Percentiles rank a stretch among this genome's conserved stretches.
These are phyloP conservation scores for Lipomyces orientalis DNA, from an alignment of 805 yeast species.

Conservation along the genomic window DNA sequence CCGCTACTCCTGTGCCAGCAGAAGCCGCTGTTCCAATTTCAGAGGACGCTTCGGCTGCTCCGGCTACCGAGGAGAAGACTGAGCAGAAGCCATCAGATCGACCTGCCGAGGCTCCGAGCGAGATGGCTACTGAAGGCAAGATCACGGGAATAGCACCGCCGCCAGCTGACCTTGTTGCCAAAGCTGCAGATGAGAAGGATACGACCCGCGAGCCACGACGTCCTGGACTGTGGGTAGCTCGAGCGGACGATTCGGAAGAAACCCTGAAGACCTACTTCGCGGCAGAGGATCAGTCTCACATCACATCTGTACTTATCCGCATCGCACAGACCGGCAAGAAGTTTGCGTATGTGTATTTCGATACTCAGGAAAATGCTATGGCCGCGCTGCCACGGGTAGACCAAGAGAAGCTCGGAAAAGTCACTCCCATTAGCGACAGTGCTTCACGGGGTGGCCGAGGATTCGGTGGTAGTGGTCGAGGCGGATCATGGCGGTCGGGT, in stretches of 20 bases:
- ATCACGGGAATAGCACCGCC: slow-evolving; percentile 5
- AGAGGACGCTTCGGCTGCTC: not conserved
- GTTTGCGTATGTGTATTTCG: slow-evolving; percentile 48
- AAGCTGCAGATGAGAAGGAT: slow-evolving; percentile 13
- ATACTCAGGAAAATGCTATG: slow-evolving; percentile 42
- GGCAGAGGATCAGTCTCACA: slow-evolving; percentile 44
- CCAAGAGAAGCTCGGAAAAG: slow-evolving; percentile 30
- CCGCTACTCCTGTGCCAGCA: not conserved
- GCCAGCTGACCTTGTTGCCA: slow-evolving; percentile 20
- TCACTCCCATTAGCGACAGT: slow-evolving; percentile 23
- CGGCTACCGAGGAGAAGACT: slow-evolving; percentile 2
- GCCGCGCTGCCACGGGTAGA: slow-evolving; percentile 28
- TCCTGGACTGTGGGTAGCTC: slow-evolving; percentile 51
- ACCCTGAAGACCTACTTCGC: slow-evolving; percentile 44
- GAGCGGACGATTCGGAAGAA: slow-evolving; percentile 46
- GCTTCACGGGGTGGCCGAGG: slow-evolving; percentile 5
- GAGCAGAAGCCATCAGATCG: slow-evolving; percentile 1
- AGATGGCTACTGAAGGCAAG: slow-evolving; percentile 1
- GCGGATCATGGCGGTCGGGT: slow-evolving; percentile 10
- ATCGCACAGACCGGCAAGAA: slow-evolving; percentile 42
- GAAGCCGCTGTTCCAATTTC: slow-evolving; percentile 2
- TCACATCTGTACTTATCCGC: slow-evolving; percentile 44
- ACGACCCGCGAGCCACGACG: slow-evolving; percentile 17
- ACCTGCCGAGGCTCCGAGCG: not conserved
- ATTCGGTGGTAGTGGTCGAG: slow-evolving; percentile 4